Evolutionary conservation across 1,139 yeast genomes (phyloP), one percentile per base, ranked within the genome.

Genomic region (Candida neerlandica): DNA sequence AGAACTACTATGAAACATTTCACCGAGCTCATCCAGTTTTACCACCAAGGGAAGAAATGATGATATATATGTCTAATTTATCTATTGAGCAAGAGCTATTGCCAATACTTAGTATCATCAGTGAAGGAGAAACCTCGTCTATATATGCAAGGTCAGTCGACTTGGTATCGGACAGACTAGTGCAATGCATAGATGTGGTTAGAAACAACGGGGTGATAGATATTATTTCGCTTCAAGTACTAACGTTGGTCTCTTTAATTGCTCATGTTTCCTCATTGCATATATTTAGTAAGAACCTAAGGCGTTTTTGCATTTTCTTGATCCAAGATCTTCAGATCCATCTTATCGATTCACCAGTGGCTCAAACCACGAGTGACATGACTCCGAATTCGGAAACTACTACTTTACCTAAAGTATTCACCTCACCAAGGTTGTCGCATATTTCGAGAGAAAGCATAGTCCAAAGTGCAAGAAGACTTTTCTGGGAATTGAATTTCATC

Each of bases 241-340:
- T 77, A 35, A 56, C 75, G 4, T 51, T 78, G 15, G 48, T 72
- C 4, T 66, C 78, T 0, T 65, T 77, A 51, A 65, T 72, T 5
- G 68, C 80, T 7, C 83, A 78, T 51, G 72, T 78, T 12, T 75
- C 80, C 5, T 74, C 81, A 0, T 56, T 78, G 11, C 82, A 77
- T 56, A 76, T 70, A 35, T 53, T 77, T 39, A 73, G 80, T 44
- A 63, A 69, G 4, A 57, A 65, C 1, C 50, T 77, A 10, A 67
- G 82, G 49, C 71, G 66, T 37, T 69, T 72, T 29, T 69, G 75
- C 21, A 69, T 76, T 4, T 62, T 69, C 3, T 55, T 76, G 18
- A 65, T 71, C 0, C 51, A 69, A 14, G 67, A 66, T 39, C 53
- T 77, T 39, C 69, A 67, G 39, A 58, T 77, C 26, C 69, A 74